Percentiles rank a stretch among this genome's conserved stretches.
Evolutionary conservation across 345 rosid genomes (phyloP).

Genomic region (Melastoma malabathricum): DNA sequence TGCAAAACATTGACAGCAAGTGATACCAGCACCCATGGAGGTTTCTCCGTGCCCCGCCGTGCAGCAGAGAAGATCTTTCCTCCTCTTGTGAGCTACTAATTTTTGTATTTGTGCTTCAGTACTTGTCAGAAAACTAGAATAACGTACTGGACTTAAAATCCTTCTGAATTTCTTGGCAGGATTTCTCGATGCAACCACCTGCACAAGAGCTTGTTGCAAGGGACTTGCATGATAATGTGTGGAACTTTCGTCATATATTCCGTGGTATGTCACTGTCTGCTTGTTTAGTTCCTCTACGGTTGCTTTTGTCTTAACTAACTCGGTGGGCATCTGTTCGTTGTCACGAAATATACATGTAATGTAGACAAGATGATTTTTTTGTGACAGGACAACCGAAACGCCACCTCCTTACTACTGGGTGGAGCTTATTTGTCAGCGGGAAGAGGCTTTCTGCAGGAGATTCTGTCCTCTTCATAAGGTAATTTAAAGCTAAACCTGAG

Average conservation of each 20-base stretch:
- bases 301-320: background rate
- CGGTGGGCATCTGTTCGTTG: background rate
- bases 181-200: constrained; percentile 91
- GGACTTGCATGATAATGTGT: constrained; percentile 74
- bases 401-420: constrained; percentile 83
- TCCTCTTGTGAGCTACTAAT: constrained; percentile 40
- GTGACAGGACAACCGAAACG: constrained; percentile 78
- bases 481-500: background rate
- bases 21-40: constrained; percentile 98
- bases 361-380: background rate
- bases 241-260: constrained; percentile 92
- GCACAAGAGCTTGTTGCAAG: constrained; percentile 83
- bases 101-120: no score
- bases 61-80: constrained; percentile 97
- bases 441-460: constrained; percentile 79
- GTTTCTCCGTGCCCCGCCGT: constrained; percentile 91
- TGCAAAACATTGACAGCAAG: constrained; percentile 95
- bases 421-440: constrained; percentile 84
- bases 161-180: constrained; percentile 22
- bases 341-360: background rate
- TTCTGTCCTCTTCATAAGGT: constrained; percentile 79
- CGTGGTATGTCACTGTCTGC: constrained; percentile 41
- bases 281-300: constrained; percentile 1
- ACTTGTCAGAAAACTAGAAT: no score
- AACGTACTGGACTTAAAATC: background rate